Conservation (phyloP, 495 filamentous ascomycete genomes). For the Talaromyces liani region DNA sequence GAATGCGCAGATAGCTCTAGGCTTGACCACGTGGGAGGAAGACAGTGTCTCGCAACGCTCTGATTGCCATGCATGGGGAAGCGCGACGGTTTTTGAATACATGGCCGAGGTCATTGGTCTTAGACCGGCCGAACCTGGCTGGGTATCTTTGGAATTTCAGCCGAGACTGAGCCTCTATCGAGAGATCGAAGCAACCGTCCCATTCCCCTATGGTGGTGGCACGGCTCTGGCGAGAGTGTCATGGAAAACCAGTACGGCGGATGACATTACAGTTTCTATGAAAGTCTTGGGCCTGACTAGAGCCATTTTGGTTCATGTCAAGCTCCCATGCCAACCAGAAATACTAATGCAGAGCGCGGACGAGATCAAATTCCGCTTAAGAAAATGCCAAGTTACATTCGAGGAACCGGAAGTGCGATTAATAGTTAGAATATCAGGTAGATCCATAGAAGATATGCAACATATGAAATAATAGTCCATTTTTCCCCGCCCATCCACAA, state of each 20-base stretch:
- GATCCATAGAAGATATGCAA: not conserved
- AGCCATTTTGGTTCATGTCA: not conserved
- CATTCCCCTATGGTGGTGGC: not conserved
- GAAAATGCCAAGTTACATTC: not conserved
- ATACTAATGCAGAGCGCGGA: not conserved
- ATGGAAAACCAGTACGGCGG: not conserved
- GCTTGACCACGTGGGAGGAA: not conserved
- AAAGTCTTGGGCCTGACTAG: not conserved
- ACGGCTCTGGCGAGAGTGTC: not conserved
- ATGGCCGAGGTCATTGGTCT: not conserved
- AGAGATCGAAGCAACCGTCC: not conserved
- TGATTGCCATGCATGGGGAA: not conserved
- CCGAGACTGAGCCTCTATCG: not conserved
- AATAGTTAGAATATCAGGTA: not conserved
- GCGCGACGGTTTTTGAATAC: not conserved
- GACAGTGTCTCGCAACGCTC: not conserved
- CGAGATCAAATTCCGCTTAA: not conserved
- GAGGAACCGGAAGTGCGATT: not conserved
- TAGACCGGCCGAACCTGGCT: not conserved
- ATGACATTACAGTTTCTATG: not conserved
- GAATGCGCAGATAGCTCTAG: not conserved
- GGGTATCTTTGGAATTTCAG: not conserved
- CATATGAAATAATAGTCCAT: not conserved
- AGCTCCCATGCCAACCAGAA: conserved; percentile 1
- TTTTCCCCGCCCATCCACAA: not conserved